Evolutionary conservation across 441 rosid species (phyloP).

Genomic region (Arabidopsis hybrid): DNA sequence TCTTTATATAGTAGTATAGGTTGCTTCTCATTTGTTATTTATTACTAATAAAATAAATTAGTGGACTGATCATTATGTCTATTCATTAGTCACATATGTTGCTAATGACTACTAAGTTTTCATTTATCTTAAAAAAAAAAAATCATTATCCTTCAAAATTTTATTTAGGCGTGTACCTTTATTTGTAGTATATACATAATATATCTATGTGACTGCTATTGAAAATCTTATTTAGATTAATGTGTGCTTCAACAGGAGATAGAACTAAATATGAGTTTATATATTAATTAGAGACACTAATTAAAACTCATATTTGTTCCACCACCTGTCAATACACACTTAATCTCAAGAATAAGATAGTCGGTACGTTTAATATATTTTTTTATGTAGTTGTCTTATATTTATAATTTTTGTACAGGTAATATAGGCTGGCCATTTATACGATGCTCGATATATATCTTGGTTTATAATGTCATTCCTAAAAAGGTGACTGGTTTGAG

Average conservation of each 20-base stretch:
- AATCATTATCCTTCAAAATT: neutral
- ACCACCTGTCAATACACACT: constrained; percentile 49
- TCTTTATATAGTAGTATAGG: no score
- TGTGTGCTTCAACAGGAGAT: constrained; percentile 44
- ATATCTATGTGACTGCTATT: neutral
- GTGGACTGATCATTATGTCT: no score
- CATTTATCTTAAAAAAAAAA: neutral
- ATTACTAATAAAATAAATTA: no score
- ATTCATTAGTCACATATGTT: neutral
- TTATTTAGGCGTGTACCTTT: neutral
- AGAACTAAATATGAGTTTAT: constrained; percentile 48
- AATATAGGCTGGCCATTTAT: no score
- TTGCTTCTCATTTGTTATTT: no score
- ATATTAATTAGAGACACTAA: no score
- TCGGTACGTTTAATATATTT: neutral
- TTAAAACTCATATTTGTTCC: constrained; percentile 48
- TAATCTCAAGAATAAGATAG: constrained; percentile 34
- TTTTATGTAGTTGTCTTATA: no score
- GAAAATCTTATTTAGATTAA: constrained; percentile 39
- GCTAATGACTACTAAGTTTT: neutral
- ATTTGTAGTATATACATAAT: neutral
- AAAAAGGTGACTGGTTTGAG: no score
- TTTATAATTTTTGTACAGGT: no score
- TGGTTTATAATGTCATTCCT: no score
- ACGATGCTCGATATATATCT: no score